A percentile compares a stretch with the other conserved stretches of the same genome.
Evolutionary conservation across 169 alveolate genomes (phyloP).

Genomic region (Plasmodium vivax): DNA sequence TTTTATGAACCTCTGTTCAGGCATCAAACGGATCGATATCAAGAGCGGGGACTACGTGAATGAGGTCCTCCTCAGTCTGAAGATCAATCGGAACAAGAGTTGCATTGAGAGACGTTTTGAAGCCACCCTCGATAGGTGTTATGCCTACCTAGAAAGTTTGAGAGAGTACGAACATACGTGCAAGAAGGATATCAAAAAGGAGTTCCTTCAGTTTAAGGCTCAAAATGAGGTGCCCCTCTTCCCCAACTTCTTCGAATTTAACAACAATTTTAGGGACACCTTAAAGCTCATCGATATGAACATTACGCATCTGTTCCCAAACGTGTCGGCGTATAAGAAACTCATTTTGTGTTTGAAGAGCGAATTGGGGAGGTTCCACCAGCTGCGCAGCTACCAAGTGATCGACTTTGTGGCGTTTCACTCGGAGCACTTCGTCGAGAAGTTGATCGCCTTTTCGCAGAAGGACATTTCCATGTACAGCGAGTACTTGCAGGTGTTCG

Average conservation of each 20-base stretch:
- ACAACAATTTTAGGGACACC: constrained; percentile 53
- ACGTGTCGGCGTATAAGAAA: constrained; percentile 28
- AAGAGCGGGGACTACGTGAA: constrained; percentile 68
- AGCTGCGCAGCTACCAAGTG: constrained; percentile 32
- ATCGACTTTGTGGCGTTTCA: constrained; percentile 56
- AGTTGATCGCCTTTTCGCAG: constrained; percentile 26
- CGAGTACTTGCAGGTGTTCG: constrained; percentile 50
- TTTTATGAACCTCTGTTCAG: constrained; percentile 54
- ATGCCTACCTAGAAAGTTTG: constrained; percentile 19
- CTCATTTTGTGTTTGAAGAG: constrained; percentile 36
- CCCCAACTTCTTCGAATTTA: constrained; percentile 68
- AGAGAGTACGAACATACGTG: constrained; percentile 47
- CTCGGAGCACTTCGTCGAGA: constrained; percentile 37
- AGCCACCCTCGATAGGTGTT: constrained; percentile 30
- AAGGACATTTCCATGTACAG: constrained; percentile 44
- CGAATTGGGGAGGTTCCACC: constrained; percentile 17
- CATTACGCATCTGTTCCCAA: constrained; percentile 52
- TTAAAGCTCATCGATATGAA: constrained; percentile 52
- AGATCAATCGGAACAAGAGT: constrained; percentile 35
- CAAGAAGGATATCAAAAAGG: constrained; percentile 52
- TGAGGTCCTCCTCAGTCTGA: constrained; percentile 40
- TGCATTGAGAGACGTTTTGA: constrained; percentile 34
- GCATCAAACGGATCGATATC: constrained; percentile 63
- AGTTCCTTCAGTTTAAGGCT: constrained; percentile 24
- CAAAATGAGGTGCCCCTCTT: constrained; percentile 42